phyloP scores from a whole-genome alignment of 345 rosid genomes.

The Clausena lansium region DNA sequence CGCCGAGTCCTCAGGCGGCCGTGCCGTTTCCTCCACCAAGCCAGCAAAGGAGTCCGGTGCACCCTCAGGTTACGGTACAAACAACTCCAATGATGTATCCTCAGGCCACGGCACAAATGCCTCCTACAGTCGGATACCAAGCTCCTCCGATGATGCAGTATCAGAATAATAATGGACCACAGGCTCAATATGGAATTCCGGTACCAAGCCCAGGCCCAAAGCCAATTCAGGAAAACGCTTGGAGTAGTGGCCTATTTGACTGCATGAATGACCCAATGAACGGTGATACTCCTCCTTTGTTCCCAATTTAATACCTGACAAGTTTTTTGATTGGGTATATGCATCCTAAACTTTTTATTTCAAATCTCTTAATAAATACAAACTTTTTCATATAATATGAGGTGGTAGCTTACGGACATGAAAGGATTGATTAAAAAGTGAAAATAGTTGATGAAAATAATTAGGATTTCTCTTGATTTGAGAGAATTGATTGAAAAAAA shows the following conservation, averaged over 20 bases:
- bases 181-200: conserved; percentile 25
- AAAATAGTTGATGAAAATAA: too few species aligned
- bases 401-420: too few species aligned
- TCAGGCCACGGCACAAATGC: background rate
- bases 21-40: background rate
- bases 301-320: too few species aligned
- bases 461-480: too few species aligned
- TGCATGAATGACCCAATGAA: conserved; percentile 67
- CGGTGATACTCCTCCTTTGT: conserved; percentile 24
- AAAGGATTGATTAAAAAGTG: too few species aligned
- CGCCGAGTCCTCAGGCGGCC: background rate
- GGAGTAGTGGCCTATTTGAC: conserved; percentile 58
- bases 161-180: background rate
- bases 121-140: background rate
- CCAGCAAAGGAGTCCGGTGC: background rate
- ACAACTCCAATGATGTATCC: background rate
- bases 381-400: too few species aligned
- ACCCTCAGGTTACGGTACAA: background rate
- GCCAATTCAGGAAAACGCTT: conserved; percentile 16
- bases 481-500: too few species aligned
- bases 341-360: too few species aligned
- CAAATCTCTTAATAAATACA: too few species aligned
- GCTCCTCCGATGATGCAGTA: background rate
- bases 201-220: background rate
- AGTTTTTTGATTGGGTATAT: too few species aligned